These are phyloP conservation scores for Poa pratensis DNA, from an alignment of 176 grass and related monocot species.

Conservation along the genomic window DNA sequence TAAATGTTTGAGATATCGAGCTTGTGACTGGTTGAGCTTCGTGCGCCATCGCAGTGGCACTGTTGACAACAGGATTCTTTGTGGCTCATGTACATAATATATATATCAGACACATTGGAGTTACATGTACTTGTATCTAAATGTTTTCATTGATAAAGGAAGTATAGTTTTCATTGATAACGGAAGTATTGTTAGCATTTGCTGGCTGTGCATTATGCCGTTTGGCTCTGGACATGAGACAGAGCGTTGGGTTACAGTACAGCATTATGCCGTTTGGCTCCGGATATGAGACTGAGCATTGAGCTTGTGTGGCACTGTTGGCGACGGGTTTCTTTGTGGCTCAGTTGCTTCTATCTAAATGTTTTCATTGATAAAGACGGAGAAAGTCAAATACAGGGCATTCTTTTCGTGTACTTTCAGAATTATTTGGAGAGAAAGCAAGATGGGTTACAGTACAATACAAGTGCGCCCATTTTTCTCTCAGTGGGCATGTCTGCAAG, in stretches of 20 bases:
- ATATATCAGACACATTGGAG: neutral
- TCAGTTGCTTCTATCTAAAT: too few species aligned
- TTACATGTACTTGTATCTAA: neutral
- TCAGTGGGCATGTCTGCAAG: too few species aligned
- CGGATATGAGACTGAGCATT: too few species aligned
- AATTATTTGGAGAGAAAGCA: too few species aligned
- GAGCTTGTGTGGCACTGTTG: too few species aligned
- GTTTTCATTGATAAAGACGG: neutral
- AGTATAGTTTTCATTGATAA: neutral
- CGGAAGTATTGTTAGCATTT: too few species aligned
- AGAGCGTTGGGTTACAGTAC: too few species aligned
- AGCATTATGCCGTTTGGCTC: too few species aligned
- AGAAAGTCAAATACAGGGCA: neutral
- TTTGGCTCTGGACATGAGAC: too few species aligned
- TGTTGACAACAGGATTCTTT: neutral
- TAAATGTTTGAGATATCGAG: neutral
- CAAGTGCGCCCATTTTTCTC: neutral
- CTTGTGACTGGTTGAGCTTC: neutral
- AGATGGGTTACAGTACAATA: neutral
- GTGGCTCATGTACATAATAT: neutral
- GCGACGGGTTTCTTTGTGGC: too few species aligned
- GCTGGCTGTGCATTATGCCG: too few species aligned
- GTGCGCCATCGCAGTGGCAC: neutral
- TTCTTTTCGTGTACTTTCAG: neutral
- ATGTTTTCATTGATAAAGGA: neutral